Conservation (phyloP, 2,329 filamentous ascomycete species). For the Paraphaeosphaeria minitans region DNA sequence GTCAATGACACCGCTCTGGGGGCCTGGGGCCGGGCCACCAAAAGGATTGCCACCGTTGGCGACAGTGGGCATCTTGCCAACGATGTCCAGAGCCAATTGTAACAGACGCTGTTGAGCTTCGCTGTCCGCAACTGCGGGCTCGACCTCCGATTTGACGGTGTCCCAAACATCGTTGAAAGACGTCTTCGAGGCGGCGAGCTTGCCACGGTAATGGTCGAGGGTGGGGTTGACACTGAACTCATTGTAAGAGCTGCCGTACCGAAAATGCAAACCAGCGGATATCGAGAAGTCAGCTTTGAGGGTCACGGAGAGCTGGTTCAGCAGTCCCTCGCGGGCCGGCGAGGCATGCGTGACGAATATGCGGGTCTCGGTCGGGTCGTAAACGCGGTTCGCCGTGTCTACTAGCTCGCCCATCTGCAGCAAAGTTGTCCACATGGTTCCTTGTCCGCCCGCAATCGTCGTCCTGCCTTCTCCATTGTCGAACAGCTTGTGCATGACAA, state of each 20-base stretch:
- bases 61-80: conserved; percentile 97
- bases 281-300: conserved; percentile 98
- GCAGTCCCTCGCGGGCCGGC: conserved; percentile 90
- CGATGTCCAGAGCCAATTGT: conserved; percentile 86
- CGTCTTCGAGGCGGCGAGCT: conserved; percentile 95
- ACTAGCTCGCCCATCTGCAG: conserved; percentile 98
- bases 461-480: conserved; percentile 98
- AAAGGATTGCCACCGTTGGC: conserved; percentile 97
- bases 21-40: conserved; percentile 78
- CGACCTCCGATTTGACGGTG: conserved; percentile 94
- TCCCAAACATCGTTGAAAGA: conserved; percentile 99
- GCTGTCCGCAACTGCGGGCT: conserved; percentile 91
- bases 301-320: conserved; percentile 97
- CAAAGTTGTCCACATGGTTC: conserved; percentile 99
- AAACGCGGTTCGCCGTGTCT: conserved; percentile 96
- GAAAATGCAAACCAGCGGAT: conserved; percentile 95
- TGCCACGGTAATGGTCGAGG: conserved; percentile 96
- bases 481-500: conserved; percentile 99
- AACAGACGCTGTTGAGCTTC: conserved; percentile 91
- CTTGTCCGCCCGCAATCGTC: conserved; percentile 96
- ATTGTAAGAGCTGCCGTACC: conserved; percentile 99
- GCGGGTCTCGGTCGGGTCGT: conserved; percentile 96
- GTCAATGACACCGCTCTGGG: conserved; percentile 84
- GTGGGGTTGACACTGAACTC: conserved; percentile 99
- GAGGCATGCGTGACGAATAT: conserved; percentile 97